Percentiles rank a stretch among this genome's conserved stretches.
phyloP scores from a whole-genome alignment of 2,329 filamentous ascomycete species.

The Colletotrichum sp. region DNA sequence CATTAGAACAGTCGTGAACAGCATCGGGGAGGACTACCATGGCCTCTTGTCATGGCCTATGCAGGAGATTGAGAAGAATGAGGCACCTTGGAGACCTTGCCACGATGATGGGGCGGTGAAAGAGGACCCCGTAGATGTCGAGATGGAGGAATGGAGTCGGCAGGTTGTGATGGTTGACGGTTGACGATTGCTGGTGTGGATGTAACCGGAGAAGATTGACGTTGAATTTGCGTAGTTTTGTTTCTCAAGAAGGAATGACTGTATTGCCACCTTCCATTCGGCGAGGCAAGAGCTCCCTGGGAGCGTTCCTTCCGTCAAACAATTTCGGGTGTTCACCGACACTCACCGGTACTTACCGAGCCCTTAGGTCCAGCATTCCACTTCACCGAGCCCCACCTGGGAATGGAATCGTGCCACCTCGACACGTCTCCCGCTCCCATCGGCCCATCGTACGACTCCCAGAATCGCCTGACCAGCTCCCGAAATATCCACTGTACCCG shows the following conservation, averaged over 20 bases:
- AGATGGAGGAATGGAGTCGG: background rate
- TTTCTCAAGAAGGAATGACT: background rate
- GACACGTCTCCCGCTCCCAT: background rate
- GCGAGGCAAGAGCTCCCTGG: background rate
- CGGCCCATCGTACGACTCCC: conserved; percentile 13
- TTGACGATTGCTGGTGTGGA: background rate
- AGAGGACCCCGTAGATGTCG: background rate
- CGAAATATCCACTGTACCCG: background rate
- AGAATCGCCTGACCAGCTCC: conserved; percentile 3
- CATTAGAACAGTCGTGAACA: background rate
- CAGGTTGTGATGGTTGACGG: background rate
- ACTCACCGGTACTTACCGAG: background rate
- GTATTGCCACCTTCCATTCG: background rate
- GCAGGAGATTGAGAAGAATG: background rate
- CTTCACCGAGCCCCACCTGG: background rate
- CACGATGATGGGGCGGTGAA: background rate
- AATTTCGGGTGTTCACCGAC: background rate
- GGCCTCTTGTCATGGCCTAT: background rate
- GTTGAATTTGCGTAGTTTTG: background rate
- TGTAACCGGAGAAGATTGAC: background rate
- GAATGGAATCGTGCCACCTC: conserved; percentile 6
- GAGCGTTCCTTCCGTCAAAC: background rate
- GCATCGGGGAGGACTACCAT: background rate
- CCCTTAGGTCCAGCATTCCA: too few relatives aligned
- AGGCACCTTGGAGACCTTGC: background rate